These are phyloP conservation scores for Orychophragmus violaceus DNA, from an alignment of 345 rosid genomes.

Conservation along the genomic window DNA sequence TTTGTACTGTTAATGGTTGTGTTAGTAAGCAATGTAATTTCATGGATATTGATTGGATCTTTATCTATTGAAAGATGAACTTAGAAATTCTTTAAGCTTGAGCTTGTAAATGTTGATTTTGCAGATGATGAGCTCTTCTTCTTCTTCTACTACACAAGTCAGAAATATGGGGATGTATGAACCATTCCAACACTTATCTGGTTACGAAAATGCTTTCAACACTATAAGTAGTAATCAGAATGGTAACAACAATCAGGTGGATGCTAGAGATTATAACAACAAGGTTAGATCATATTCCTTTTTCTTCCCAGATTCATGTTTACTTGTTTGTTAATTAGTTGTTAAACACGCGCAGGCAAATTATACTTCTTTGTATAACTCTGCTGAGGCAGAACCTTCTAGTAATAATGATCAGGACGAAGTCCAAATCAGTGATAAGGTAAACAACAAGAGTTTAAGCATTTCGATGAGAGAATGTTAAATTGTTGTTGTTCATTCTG, in stretches of 20 bases:
- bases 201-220: conserved; percentile 60
- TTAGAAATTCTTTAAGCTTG: background rate
- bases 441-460: background rate
- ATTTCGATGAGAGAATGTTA: background rate
- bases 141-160: conserved; percentile 43
- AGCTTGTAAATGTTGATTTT: background rate
- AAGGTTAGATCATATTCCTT: conserved; percentile 1
- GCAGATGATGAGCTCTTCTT: conserved; percentile 57
- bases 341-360: conserved; percentile 2
- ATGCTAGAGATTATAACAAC: conserved; percentile 30
- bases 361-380: conserved; percentile 17
- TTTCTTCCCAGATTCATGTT: background rate
- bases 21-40: background rate
- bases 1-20: conserved; percentile 4
- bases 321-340: background rate
- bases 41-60: too few relatives aligned
- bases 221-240: conserved; percentile 1
- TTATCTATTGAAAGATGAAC: background rate
- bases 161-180: conserved; percentile 66
- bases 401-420: conserved; percentile 59
- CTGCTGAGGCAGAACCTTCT: conserved; percentile 41
- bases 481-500: conserved; percentile 23
- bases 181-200: conserved; percentile 55
- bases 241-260: conserved; percentile 45
- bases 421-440: conserved; percentile 55